Conservation (phyloP, 306 rosid genomes). For the Psophocarpus tetragonolobus region DNA sequence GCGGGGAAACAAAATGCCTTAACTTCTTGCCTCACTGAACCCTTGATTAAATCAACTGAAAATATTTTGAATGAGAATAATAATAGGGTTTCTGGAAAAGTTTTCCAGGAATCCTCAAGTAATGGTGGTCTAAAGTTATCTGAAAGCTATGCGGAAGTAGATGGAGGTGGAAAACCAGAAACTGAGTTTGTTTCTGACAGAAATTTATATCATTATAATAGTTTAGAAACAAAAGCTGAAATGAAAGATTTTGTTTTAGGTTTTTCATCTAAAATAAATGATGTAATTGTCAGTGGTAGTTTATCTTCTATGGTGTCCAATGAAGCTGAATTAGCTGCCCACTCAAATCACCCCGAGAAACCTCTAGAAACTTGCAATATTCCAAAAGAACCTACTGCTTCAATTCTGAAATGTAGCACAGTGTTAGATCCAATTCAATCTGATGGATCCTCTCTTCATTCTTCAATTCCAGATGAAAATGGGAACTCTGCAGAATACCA, state of each 20-base stretch:
- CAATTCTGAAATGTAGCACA: slow-evolving; percentile 45
- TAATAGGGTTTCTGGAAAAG: slow-evolving; percentile 17
- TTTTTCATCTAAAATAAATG: slow-evolving; percentile 36
- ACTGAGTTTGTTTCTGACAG: slow-evolving; percentile 39
- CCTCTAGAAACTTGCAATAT: slow-evolving; percentile 26
- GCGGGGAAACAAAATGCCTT: slow-evolving; percentile 32
- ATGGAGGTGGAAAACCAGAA: slow-evolving; percentile 31
- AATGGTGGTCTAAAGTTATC: slow-evolving; percentile 22
- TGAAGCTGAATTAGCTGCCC: slow-evolving; percentile 40
- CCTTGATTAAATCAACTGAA: slow-evolving; percentile 40
- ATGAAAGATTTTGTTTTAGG: slow-evolving; percentile 40
- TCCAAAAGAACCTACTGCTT: slow-evolving; percentile 35
- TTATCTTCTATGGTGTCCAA: slow-evolving; percentile 32
- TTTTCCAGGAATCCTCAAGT: slow-evolving; percentile 25
- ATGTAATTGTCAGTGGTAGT: slow-evolving; percentile 11
- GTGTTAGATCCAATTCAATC: slow-evolving; percentile 42
- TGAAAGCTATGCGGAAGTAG: slow-evolving; percentile 28
- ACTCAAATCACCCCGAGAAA: slow-evolving; percentile 35
- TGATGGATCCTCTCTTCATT: slow-evolving; percentile 51
- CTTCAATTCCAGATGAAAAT: slow-evolving; percentile 59
- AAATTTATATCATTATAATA: slow-evolving; percentile 25
- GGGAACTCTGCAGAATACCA: slow-evolving; percentile 57
- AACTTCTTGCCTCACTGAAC: slow-evolving; percentile 40
- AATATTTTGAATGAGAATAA: slow-evolving; percentile 28
- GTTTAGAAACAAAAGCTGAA: slow-evolving; percentile 36